phyloP scores from a whole-genome alignment of 768 basidiomycete genomes.

The Rossbeevera mucosa region DNA sequence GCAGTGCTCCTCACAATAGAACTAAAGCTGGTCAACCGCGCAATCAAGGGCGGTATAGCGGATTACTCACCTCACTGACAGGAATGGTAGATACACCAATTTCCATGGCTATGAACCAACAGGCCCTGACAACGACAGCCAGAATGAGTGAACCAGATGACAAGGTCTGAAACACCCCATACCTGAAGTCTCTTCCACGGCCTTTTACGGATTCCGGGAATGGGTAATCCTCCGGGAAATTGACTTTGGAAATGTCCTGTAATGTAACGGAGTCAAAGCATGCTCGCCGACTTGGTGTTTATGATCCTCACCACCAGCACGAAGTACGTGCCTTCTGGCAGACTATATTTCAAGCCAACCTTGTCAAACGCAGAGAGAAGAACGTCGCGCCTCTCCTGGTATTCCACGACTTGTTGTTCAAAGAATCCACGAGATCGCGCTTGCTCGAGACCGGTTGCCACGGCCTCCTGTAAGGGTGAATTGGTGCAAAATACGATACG shows the following conservation, averaged over 20 bases:
- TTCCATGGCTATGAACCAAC: conserved; percentile 92
- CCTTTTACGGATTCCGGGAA: conserved; percentile 74
- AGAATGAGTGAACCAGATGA: conserved; percentile 9
- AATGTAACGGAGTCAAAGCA: conserved; percentile 7
- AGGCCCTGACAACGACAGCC: conserved; percentile 53
- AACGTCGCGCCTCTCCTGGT: conserved; percentile 73
- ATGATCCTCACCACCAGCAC: conserved; percentile 63
- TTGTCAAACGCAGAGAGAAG: conserved; percentile 76
- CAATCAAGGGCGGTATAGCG: neutral
- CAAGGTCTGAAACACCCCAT: conserved; percentile 13
- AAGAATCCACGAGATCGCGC: conserved; percentile 72
- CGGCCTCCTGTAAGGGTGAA: conserved; percentile 92
- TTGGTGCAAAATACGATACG: conserved; percentile 95
- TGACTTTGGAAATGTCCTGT: conserved; percentile 71
- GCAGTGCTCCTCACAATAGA: conserved; percentile 87
- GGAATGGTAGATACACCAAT: conserved; percentile 91
- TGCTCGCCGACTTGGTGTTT: neutral
- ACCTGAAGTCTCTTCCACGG: conserved; percentile 87
- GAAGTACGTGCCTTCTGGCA: conserved; percentile 91
- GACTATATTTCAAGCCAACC: conserved; percentile 78
- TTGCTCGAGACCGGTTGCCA: conserved; percentile 83
- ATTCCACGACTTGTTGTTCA: conserved; percentile 68
- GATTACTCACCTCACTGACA: conserved; percentile 78
- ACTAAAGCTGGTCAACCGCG: conserved; percentile 44
- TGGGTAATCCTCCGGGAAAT: conserved; percentile 80